These are phyloP conservation scores for Pseudomicrostroma phylloplanum DNA, from an alignment of 1,284 basidiomycete species.

Conservation along the genomic window DNA sequence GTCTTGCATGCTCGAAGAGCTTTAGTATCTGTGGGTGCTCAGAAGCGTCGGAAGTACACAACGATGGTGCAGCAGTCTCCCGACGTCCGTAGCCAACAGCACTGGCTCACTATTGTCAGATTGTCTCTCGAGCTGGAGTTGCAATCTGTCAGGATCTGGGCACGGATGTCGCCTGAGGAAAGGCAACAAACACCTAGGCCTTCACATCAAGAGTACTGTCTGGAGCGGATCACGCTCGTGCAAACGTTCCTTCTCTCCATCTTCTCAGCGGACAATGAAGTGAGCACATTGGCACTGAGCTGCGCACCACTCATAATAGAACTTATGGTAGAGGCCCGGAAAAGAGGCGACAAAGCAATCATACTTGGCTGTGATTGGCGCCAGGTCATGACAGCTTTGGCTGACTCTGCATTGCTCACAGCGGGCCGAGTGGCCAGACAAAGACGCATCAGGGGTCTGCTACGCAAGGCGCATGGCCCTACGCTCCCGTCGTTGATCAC, in stretches of 20 bases:
- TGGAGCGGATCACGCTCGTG: background rate
- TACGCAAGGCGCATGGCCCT: slow-evolving; percentile 63
- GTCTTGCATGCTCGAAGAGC: slow-evolving; percentile 7
- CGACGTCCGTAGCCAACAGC: slow-evolving; percentile 20
- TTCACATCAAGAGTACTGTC: background rate
- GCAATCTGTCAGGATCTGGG: background rate
- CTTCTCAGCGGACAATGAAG: slow-evolving; percentile 39
- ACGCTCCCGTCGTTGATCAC: slow-evolving; percentile 65
- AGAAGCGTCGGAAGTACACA: background rate
- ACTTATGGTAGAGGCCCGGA: background rate
- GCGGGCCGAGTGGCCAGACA: slow-evolving; percentile 67
- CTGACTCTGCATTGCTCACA: slow-evolving; percentile 24
- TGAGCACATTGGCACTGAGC: background rate
- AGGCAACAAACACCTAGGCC: background rate
- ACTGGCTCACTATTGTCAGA: slow-evolving; percentile 16
- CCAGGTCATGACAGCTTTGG: slow-evolving; percentile 25
- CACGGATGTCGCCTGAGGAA: background rate
- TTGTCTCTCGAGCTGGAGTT: background rate
- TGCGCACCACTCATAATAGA: background rate
- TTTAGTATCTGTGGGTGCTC: background rate
- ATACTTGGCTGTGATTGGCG: slow-evolving; percentile 27
- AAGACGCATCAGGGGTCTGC: slow-evolving; percentile 67
- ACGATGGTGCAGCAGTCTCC: background rate
- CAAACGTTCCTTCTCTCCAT: slow-evolving; percentile 26
- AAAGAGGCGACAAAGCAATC: background rate